These are phyloP conservation scores for Hericium alpestre DNA, from an alignment of 768 basidiomycete genomes.

Conservation along the genomic window DNA sequence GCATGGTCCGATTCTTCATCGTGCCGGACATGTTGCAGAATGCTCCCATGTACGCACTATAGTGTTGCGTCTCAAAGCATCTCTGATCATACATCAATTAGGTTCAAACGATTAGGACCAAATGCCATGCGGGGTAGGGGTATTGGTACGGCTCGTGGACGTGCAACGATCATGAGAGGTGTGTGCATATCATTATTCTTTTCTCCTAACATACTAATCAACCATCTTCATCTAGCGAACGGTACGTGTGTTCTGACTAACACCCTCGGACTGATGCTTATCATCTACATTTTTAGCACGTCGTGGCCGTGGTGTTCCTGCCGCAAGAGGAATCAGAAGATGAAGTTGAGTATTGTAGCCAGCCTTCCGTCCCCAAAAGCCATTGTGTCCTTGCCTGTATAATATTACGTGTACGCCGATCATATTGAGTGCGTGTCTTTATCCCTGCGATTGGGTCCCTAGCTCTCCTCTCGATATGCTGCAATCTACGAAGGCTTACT, in stretches of 20 bases:
- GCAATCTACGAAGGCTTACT: neutral
- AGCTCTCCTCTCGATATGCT: neutral
- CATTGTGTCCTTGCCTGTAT: slow-evolving; percentile 9
- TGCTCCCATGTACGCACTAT: slow-evolving; percentile 80
- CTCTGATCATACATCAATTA: slow-evolving; percentile 23
- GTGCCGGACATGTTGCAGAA: slow-evolving; percentile 99
- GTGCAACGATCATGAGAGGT: slow-evolving; percentile 98
- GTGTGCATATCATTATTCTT: slow-evolving; percentile 22
- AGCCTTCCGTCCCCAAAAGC: slow-evolving; percentile 3
- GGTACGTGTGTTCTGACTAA: slow-evolving; percentile 33
- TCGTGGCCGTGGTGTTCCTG: slow-evolving; percentile 75
- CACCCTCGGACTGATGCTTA: neutral
- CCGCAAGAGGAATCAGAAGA: slow-evolving; percentile 72
- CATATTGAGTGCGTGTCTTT: neutral
- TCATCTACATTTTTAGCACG: slow-evolving; percentile 44
- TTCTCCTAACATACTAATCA: slow-evolving; percentile 7
- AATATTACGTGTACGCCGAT: neutral
- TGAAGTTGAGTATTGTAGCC: slow-evolving; percentile 26
- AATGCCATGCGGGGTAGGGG: slow-evolving; percentile 98
- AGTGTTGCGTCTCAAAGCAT: neutral
- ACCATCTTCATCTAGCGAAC: slow-evolving; percentile 46
- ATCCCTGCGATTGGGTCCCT: neutral
- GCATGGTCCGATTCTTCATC: slow-evolving; percentile 97
- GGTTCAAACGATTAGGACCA: slow-evolving; percentile 98
- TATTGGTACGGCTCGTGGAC: slow-evolving; percentile 97